These are phyloP conservation scores for Fusarium hainanense DNA, from an alignment of 2,329 filamentous ascomycete genomes.

Conservation along the genomic window DNA sequence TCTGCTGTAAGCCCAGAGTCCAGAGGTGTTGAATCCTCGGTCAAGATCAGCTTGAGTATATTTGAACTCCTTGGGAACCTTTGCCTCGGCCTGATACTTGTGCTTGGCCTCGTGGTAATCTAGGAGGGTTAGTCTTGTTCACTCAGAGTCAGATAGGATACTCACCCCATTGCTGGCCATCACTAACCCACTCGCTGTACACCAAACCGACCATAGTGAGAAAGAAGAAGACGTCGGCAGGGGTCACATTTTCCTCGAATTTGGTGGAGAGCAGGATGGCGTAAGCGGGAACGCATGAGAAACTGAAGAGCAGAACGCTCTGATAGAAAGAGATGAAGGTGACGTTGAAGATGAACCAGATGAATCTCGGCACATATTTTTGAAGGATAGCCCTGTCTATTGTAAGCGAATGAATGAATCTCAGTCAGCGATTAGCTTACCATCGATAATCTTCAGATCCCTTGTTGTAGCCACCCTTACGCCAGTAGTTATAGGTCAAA, in stretches of 20 bases:
- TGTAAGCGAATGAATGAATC: slow-evolving; percentile 17
- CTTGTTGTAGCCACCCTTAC: slow-evolving; percentile 88
- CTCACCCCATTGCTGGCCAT: slow-evolving; percentile 91
- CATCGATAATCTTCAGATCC: slow-evolving; percentile 97
- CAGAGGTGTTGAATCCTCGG: slow-evolving; percentile 85
- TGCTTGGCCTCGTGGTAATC: slow-evolving; percentile 85
- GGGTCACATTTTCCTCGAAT: slow-evolving; percentile 63
- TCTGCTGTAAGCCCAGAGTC: slow-evolving; percentile 87
- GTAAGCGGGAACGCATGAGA: slow-evolving; percentile 83
- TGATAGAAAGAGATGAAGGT: slow-evolving; percentile 90
- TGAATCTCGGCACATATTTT: slow-evolving; percentile 67
- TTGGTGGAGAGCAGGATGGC: slow-evolving; percentile 79
- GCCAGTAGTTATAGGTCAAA: slow-evolving; percentile 96
- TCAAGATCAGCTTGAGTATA: slow-evolving; percentile 82
- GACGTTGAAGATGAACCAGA: slow-evolving; percentile 88
- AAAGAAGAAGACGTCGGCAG: slow-evolving; percentile 62
- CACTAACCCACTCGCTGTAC: slow-evolving; percentile 80
- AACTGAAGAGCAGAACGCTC: slow-evolving; percentile 80
- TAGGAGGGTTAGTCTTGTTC: slow-evolving; percentile 46
- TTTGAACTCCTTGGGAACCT: slow-evolving; percentile 37
- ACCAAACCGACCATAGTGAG: slow-evolving; percentile 62
- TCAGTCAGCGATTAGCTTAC: slow-evolving; percentile 48
- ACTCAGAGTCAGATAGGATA: slow-evolving; percentile 1
- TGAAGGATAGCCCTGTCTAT: slow-evolving; percentile 74
- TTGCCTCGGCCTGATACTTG: slow-evolving; percentile 72